Percentiles rank a stretch among this genome's conserved stretches.
Evolutionary conservation across 805 yeast genomes (phyloP).

Genomic region (Spathaspora gorwiae): DNA sequence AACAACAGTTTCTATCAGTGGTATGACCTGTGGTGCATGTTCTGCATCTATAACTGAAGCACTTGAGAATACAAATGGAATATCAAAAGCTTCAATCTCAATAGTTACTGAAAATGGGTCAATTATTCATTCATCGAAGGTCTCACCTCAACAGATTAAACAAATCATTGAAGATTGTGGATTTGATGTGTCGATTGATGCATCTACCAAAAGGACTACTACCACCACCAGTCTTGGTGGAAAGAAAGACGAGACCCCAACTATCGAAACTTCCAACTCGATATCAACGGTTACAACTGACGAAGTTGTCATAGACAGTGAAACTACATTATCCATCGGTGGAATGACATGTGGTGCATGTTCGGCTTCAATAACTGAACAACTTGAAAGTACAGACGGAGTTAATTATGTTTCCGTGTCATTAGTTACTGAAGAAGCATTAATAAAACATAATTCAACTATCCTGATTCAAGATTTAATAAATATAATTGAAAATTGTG

Average conservation of each 20-base stretch:
- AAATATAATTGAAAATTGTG: conserved; percentile 60
- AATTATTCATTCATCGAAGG: conserved; percentile 13
- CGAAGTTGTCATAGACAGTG: neutral
- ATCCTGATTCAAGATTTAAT: conserved; percentile 34
- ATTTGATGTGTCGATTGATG: conserved; percentile 10
- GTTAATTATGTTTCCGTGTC: conserved; percentile 61
- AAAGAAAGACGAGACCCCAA: no score
- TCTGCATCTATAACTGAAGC: conserved; percentile 36
- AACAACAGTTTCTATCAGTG: conserved; percentile 30
- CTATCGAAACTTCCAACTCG: neutral
- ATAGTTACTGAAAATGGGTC: conserved; percentile 34
- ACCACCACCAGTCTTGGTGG: neutral
- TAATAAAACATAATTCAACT: conserved; percentile 40
- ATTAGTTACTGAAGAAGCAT: conserved; percentile 70
- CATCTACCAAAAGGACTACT: neutral
- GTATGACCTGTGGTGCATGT: conserved; percentile 43
- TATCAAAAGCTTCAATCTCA: conserved; percentile 26
- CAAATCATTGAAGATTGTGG: conserved; percentile 29
- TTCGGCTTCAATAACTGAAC: conserved; percentile 58
- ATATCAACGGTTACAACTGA: neutral
- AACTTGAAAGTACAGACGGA: conserved; percentile 46
- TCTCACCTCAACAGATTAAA: conserved; percentile 14
- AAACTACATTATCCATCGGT: conserved; percentile 27
- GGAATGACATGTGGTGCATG: conserved; percentile 97
- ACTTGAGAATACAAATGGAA: conserved; percentile 20